Evolutionary conservation across 2,329 filamentous ascomycete genomes (phyloP).

Genomic region (Botrytis fragariae): DNA sequence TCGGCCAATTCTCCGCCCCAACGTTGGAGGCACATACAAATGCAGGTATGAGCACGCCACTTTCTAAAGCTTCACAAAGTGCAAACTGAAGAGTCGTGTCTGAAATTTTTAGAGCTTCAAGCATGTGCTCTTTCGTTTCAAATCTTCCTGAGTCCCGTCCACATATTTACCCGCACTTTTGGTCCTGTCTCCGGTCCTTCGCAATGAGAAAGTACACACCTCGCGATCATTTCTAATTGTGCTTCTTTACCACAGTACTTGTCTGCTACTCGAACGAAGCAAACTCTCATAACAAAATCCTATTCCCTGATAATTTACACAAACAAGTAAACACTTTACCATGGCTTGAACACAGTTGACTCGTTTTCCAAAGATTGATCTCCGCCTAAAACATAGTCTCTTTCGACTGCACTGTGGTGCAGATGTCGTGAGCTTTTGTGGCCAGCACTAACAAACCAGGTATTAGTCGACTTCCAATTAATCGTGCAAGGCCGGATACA

Average conservation of each 20-base stretch:
- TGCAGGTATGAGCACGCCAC: background rate
- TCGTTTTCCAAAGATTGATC: background rate
- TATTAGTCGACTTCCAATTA: background rate
- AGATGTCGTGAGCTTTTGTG: background rate
- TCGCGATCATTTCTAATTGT: background rate
- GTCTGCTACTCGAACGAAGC: background rate
- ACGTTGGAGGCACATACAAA: background rate
- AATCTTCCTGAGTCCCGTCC: background rate
- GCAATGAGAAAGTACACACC: background rate
- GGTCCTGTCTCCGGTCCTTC: background rate
- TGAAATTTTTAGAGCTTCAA: background rate
- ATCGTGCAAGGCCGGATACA: background rate
- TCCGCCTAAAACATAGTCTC: background rate
- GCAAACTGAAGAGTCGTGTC: background rate
- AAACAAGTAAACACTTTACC: background rate
- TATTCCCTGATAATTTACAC: background rate
- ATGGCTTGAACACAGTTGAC: background rate
- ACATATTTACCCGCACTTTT: background rate
- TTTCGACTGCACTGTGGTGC: background rate
- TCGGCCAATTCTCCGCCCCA: background rate
- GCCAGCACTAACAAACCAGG: background rate
- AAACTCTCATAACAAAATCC: background rate
- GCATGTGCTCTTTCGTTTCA: background rate
- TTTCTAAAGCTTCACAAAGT: background rate
- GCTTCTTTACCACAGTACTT: background rate